Percentiles rank a stretch among this genome's conserved stretches.
phyloP scores from a whole-genome alignment of 768 basidiomycete genomes.

The Exsudoporus frostii region DNA sequence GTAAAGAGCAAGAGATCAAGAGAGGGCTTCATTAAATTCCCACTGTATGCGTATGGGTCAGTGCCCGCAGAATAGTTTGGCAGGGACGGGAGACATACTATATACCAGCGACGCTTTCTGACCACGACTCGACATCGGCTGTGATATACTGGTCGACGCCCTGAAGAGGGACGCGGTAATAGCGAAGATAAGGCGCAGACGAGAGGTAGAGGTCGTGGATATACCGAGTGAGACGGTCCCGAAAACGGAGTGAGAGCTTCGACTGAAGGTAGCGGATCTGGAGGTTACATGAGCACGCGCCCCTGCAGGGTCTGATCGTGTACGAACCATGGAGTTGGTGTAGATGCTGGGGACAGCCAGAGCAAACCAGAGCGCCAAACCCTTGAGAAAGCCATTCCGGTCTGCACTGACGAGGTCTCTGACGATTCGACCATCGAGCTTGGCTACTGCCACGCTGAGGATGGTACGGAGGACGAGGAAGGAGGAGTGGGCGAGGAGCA shows the following conservation, averaged over 20 bases:
- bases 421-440: constrained; percentile 87
- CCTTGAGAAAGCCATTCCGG: constrained; percentile 75
- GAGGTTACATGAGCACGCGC: neutral
- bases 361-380: constrained; percentile 84
- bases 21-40: constrained; percentile 89
- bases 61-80: neutral
- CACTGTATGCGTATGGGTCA: constrained; percentile 42
- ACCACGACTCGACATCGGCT: constrained; percentile 87
- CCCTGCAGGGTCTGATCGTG: neutral
- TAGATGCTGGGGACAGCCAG: constrained; percentile 92
- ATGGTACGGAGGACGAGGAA: constrained; percentile 87
- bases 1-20: constrained; percentile 92
- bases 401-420: constrained; percentile 86
- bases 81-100: constrained; percentile 60
- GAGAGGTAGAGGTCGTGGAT: constrained; percentile 91
- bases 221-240: constrained; percentile 87
- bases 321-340: constrained; percentile 86
- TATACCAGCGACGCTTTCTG: constrained; percentile 77
- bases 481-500: constrained; percentile 74
- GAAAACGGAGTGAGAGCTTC: constrained; percentile 75
- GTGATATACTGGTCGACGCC: constrained; percentile 92
- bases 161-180: constrained; percentile 63
- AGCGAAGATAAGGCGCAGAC: constrained; percentile 64
- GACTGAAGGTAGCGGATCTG: constrained; percentile 89
- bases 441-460: constrained; percentile 83